These are phyloP conservation scores for Stemphylium lycopersici DNA, from an alignment of 2,329 filamentous ascomycete genomes.

Conservation along the genomic window DNA sequence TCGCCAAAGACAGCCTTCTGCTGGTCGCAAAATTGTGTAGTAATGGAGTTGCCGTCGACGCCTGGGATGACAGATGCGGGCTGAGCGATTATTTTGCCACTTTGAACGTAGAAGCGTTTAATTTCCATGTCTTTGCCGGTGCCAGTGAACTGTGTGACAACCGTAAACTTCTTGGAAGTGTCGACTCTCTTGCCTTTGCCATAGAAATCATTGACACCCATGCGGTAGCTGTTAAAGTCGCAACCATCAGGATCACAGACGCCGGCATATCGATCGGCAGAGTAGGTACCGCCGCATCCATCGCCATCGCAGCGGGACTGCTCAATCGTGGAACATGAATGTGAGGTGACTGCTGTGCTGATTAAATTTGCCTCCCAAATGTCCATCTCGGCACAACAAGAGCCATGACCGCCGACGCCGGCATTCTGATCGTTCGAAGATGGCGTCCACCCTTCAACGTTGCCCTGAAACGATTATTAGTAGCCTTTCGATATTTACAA, in stretches of 20 bases:
- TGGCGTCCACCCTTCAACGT: slow-evolving; percentile 59
- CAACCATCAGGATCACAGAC: slow-evolving; percentile 71
- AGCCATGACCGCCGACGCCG: slow-evolving; percentile 60
- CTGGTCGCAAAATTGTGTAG: slow-evolving; percentile 39
- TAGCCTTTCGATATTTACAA: background rate
- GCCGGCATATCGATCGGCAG: slow-evolving; percentile 65
- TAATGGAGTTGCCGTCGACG: slow-evolving; percentile 47
- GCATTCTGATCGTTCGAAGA: slow-evolving; percentile 61
- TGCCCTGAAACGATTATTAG: slow-evolving; percentile 46
- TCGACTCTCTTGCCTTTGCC: slow-evolving; percentile 59
- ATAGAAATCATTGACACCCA: slow-evolving; percentile 68
- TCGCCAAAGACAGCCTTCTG: slow-evolving; percentile 39
- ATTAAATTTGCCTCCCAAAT: slow-evolving; percentile 69
- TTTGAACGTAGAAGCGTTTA: slow-evolving; percentile 57
- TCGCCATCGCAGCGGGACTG: slow-evolving; percentile 61
- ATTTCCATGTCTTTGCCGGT: slow-evolving; percentile 52
- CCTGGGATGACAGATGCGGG: slow-evolving; percentile 52
- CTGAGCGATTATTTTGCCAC: slow-evolving; percentile 56
- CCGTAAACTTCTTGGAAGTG: slow-evolving; percentile 51
- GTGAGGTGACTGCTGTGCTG: slow-evolving; percentile 67
- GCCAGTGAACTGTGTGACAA: slow-evolving; percentile 58
- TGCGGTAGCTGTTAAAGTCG: slow-evolving; percentile 65
- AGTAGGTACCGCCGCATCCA: slow-evolving; percentile 51
- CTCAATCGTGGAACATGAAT: slow-evolving; percentile 62
- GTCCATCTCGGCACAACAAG: slow-evolving; percentile 71